Evolutionary conservation across 371 early-diverging fungal species (phyloP).

Genomic region (Mycotypha africana): DNA sequence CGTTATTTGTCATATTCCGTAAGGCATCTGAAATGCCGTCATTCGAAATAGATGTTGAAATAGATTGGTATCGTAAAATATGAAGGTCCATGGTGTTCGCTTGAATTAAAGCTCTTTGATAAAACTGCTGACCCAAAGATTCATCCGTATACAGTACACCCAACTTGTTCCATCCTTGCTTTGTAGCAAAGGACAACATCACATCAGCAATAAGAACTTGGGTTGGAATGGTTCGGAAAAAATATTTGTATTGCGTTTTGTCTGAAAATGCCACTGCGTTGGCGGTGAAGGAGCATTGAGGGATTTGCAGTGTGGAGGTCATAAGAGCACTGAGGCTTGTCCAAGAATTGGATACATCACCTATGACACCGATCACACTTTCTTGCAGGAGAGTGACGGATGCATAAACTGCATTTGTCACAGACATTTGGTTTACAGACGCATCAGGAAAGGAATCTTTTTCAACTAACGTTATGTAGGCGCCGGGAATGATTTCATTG

Average conservation of each 20-base stretch:
- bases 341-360: conserved; percentile 49
- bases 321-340: conserved; percentile 50
- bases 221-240: conserved; percentile 53
- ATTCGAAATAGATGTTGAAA: conserved; percentile 13
- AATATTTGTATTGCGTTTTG: conserved; percentile 37
- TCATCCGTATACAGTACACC: conserved; percentile 43
- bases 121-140: conserved; percentile 46
- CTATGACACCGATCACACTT: conserved; percentile 53
- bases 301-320: conserved; percentile 46
- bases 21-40: conserved; percentile 18
- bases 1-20: conserved; percentile 18
- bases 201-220: conserved; percentile 41
- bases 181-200: conserved; percentile 34
- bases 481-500: conserved; percentile 47
- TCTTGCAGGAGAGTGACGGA: conserved; percentile 51
- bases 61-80: conserved; percentile 28
- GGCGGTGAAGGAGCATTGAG: conserved; percentile 53
- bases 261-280: conserved; percentile 45
- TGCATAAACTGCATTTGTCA: conserved; percentile 56
- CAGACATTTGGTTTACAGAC: conserved; percentile 36
- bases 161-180: conserved; percentile 44
- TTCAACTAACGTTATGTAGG: conserved; percentile 53
- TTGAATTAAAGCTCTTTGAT: conserved; percentile 36
- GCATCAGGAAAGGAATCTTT: conserved; percentile 54
- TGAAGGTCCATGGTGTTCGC: conserved; percentile 27